A percentile compares a stretch with the other conserved stretches of the same genome.
Conservation (phyloP, 2,329 filamentous ascomycete genomes). For the Paracamarosporium sp. region DNA sequence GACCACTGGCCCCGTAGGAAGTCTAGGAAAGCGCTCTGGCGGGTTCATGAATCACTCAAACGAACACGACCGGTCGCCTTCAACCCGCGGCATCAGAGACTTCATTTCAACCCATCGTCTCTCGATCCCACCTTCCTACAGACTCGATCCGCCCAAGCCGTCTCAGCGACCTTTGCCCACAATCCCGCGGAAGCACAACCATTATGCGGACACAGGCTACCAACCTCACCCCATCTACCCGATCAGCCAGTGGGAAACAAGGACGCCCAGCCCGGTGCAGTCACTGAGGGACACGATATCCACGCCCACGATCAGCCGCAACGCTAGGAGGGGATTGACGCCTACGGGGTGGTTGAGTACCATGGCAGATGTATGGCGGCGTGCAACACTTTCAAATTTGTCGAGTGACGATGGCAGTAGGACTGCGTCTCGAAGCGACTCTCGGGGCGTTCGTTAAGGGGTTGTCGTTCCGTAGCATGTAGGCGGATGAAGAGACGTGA, state of each 20-base stretch:
- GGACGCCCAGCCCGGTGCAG: conserved; percentile 37
- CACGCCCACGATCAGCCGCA: conserved; percentile 25
- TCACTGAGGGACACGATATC: conserved; percentile 24
- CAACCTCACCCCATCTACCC: conserved; percentile 32
- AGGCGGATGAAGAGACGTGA: no score
- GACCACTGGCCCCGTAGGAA: conserved; percentile 23
- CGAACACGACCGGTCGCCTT: conserved; percentile 2
- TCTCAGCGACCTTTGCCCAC: conserved; percentile 17
- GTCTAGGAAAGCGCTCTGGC: conserved; percentile 5
- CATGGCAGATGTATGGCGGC: conserved; percentile 32
- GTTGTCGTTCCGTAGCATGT: no score
- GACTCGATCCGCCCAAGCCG: conserved; percentile 19
- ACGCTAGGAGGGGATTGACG: conserved; percentile 12
- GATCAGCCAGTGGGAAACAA: conserved; percentile 31
- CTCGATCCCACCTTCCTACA: conserved; percentile 32
- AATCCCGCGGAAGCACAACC: conserved; percentile 25
- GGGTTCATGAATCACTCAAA: background rate
- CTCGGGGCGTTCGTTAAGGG: conserved; percentile 6
- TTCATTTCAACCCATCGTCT: conserved; percentile 24
- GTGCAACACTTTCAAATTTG: conserved; percentile 16
- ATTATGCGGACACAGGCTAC: conserved; percentile 23
- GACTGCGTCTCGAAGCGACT: conserved; percentile 12
- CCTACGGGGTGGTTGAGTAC: conserved; percentile 27
- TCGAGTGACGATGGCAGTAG: conserved; percentile 6
- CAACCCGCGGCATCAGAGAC: conserved; percentile 11